These are phyloP conservation scores for Lagenaria siceraria DNA, from an alignment of 306 rosid genomes.

Conservation along the genomic window DNA sequence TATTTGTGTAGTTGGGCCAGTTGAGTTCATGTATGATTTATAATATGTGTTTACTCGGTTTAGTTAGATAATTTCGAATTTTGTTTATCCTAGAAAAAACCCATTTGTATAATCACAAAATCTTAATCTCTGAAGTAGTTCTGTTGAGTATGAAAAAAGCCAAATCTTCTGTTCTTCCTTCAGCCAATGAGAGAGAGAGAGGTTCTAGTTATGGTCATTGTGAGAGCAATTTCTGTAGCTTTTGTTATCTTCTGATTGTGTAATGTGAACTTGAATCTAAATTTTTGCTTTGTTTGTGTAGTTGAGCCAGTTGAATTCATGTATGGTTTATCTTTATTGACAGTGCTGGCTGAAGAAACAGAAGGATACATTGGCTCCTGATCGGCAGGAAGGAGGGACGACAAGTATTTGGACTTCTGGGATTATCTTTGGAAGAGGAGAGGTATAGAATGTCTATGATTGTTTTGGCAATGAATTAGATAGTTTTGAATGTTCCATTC, in stretches of 20 bases:
- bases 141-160: background rate
- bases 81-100: background rate
- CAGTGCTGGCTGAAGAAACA: slow-evolving; percentile 99
- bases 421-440: slow-evolving; percentile 78
- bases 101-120: background rate
- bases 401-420: slow-evolving; percentile 80
- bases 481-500: background rate
- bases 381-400: slow-evolving; percentile 37
- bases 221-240: background rate
- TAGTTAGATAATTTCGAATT: background rate
- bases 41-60: background rate
- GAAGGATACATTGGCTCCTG: slow-evolving; percentile 67
- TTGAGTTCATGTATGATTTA: background rate
- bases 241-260: background rate
- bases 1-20: background rate
- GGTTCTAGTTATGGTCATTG: background rate
- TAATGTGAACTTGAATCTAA: background rate
- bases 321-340: background rate
- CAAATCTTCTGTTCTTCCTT: background rate
- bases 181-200: background rate
- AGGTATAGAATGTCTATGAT: slow-evolving; percentile 30
- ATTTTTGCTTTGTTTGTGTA: slow-evolving; percentile 3
- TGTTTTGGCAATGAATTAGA: background rate
- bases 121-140: background rate
- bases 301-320: background rate